A percentile compares a stretch with the other conserved stretches of the same genome.
Evolutionary conservation across 192 early-diverging fungal genomes (phyloP).

Genomic region (Coemansia sp.): DNA sequence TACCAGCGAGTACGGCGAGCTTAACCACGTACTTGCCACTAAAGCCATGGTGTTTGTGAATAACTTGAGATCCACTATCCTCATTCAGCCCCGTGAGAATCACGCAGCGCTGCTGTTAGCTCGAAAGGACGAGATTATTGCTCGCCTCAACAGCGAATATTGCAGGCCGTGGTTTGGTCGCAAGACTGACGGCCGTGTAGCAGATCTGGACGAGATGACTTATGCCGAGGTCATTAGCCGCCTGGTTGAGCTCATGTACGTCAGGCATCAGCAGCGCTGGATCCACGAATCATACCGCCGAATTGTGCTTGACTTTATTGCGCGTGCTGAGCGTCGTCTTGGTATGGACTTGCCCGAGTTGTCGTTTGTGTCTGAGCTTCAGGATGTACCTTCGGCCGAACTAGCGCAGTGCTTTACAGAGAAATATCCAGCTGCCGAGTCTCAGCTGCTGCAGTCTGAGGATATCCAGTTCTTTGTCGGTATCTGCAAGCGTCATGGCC

Average conservation of each 20-base stretch:
- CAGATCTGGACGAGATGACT: slow-evolving; percentile 91
- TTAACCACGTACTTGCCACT: slow-evolving; percentile 91
- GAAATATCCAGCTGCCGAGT: slow-evolving; percentile 13
- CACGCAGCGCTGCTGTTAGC: slow-evolving; percentile 70
- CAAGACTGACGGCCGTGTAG: slow-evolving; percentile 72
- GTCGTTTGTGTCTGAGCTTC: not conserved
- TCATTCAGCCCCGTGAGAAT: slow-evolving; percentile 83
- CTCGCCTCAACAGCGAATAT: slow-evolving; percentile 84
- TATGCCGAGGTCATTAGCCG: slow-evolving; percentile 84
- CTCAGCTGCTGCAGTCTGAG: slow-evolving; percentile 20
- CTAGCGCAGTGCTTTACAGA: slow-evolving; percentile 18
- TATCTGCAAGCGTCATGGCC: slow-evolving; percentile 62
- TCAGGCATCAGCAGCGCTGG: slow-evolving; percentile 76
- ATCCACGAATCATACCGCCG: slow-evolving; percentile 72
- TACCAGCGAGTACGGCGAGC: slow-evolving; percentile 89
- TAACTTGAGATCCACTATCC: slow-evolving; percentile 80
- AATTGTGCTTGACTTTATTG: slow-evolving; percentile 77
- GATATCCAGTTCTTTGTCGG: slow-evolving; percentile 36
- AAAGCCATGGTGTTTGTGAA: slow-evolving; percentile 78
- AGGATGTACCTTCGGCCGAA: not conserved
- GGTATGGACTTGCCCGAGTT: not conserved
- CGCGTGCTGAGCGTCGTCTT: slow-evolving; percentile 86
- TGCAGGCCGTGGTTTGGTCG: slow-evolving; percentile 94
- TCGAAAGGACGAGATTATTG: slow-evolving; percentile 80
- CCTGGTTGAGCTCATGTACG: slow-evolving; percentile 80